These are phyloP conservation scores for Apiotrichum gamsii DNA, from an alignment of 1,284 basidiomycete species.

Conservation along the genomic window DNA sequence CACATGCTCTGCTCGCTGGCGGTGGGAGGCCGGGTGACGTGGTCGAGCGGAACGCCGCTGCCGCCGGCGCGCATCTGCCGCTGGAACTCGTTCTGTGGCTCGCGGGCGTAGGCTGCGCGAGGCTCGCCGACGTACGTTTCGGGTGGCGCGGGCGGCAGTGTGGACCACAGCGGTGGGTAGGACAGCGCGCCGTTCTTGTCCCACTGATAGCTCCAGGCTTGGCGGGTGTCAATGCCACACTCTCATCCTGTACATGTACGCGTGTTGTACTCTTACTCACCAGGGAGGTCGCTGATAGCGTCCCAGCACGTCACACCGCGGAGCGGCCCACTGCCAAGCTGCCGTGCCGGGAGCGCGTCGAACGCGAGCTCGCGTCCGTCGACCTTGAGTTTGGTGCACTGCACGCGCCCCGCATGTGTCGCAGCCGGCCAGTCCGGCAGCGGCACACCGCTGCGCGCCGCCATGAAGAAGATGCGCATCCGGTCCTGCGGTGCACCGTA, in stretches of 20 bases:
- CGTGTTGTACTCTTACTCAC: no score
- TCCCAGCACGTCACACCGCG: slow-evolving; percentile 23
- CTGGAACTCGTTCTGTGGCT: slow-evolving; percentile 17
- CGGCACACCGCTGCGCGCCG: slow-evolving; percentile 18
- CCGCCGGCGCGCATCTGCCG: slow-evolving; percentile 1
- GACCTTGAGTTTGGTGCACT: slow-evolving; percentile 11
- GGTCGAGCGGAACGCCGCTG: slow-evolving; percentile 6
- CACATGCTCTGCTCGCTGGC: no score
- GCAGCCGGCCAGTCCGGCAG: slow-evolving; percentile 27
- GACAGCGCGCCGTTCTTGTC: no score
- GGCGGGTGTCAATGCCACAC: no score
- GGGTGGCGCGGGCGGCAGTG: no score
- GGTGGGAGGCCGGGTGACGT: slow-evolving; percentile 20
- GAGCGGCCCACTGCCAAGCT: slow-evolving; percentile 14
- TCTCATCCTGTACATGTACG: no score
- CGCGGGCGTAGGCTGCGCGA: slow-evolving; percentile 8
- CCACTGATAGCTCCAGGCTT: no score
- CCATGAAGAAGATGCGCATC: slow-evolving; percentile 26
- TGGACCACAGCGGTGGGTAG: no score
- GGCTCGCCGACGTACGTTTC: slow-evolving; percentile 13
- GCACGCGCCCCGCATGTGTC: slow-evolving; percentile 21
- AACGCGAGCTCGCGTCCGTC: not conserved
- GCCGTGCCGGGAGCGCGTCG: not conserved
- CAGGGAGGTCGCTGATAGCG: slow-evolving; percentile 26
- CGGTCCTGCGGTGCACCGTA: slow-evolving; percentile 34